Percentiles rank a stretch among this genome's conserved stretches.
These are phyloP conservation scores for Termitomyces sp. DNA, from an alignment of 768 basidiomycete species.

Conservation along the genomic window DNA sequence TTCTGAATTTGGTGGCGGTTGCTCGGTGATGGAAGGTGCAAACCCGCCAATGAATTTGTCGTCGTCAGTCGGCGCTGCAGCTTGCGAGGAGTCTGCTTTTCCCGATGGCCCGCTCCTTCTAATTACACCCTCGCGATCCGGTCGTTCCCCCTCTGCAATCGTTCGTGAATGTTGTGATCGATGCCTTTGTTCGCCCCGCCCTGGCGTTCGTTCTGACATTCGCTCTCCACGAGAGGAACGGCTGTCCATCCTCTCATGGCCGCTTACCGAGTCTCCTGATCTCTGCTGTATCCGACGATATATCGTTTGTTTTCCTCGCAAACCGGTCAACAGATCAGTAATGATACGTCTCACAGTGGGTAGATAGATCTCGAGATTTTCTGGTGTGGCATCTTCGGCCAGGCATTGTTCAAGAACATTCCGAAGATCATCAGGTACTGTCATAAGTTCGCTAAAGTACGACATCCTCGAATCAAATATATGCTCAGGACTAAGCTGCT, in stretches of 20 bases:
- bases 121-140: conserved; percentile 36
- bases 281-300: conserved; percentile 71
- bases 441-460: conserved; percentile 70
- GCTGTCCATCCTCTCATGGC: conserved; percentile 54
- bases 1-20: conserved; percentile 10
- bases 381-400: conserved; percentile 82
- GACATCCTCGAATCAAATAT: conserved; percentile 1
- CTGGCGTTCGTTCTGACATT: conserved; percentile 25
- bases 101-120: conserved; percentile 39
- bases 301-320: conserved; percentile 88
- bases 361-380: conserved; percentile 85
- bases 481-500: conserved; percentile 6
- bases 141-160: conserved; percentile 35
- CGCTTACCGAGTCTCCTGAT: conserved; percentile 36
- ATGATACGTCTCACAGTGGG: conserved; percentile 92
- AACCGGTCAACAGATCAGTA: conserved; percentile 85
- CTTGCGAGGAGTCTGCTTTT: conserved; percentile 29
- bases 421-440: conserved; percentile 87
- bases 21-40: conserved; percentile 21
- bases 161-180: conserved; percentile 47
- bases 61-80: conserved; percentile 26
- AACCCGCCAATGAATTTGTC: conserved; percentile 56
- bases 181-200: conserved; percentile 40
- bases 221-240: conserved; percentile 52
- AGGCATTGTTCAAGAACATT: conserved; percentile 87